Percentiles rank a stretch among this genome's conserved stretches.
phyloP scores from a whole-genome alignment of 208 protist genomes.

The Trypanosoma grayi region DNA sequence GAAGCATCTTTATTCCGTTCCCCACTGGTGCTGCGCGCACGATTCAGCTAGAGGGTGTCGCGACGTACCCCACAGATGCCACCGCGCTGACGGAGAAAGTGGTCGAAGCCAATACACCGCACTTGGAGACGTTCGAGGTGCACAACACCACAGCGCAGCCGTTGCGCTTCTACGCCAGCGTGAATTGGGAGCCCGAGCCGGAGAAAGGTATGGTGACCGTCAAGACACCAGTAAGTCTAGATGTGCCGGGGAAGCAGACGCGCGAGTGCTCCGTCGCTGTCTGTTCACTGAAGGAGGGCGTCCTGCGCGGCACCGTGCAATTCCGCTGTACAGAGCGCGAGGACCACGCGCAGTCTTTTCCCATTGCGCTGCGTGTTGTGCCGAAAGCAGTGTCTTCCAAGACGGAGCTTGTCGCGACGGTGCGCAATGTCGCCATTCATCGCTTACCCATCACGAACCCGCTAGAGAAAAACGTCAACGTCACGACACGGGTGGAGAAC shows the following conservation, averaged over 20 bases:
- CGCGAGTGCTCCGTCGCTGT: slow-evolving; percentile 81
- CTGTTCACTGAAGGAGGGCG: slow-evolving; percentile 78
- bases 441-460: slow-evolving; percentile 89
- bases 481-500: slow-evolving; percentile 60
- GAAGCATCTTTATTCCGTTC: slow-evolving; percentile 91
- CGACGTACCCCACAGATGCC: slow-evolving; percentile 47
- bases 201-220: slow-evolving; percentile 59
- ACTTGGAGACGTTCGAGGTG: slow-evolving; percentile 60
- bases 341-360: slow-evolving; percentile 86
- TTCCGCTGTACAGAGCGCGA: slow-evolving; percentile 67
- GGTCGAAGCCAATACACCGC: slow-evolving; percentile 41
- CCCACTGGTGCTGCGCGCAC: slow-evolving; percentile 86
- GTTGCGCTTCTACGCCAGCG: slow-evolving; percentile 83
- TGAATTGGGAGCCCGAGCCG: slow-evolving; percentile 63
- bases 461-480: slow-evolving; percentile 63
- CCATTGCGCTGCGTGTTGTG: slow-evolving; percentile 64
- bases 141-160: slow-evolving; percentile 75
- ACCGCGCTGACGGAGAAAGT: slow-evolving; percentile 40
- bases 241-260: slow-evolving; percentile 74
- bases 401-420: slow-evolving; percentile 73
- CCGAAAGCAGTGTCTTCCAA: slow-evolving; percentile 28
- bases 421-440: slow-evolving; percentile 74
- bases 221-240: slow-evolving; percentile 67
- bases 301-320: slow-evolving; percentile 55
- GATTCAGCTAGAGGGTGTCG: slow-evolving; percentile 76